These are phyloP conservation scores for Bullera alba DNA, from an alignment of 768 basidiomycete species.

Conservation along the genomic window DNA sequence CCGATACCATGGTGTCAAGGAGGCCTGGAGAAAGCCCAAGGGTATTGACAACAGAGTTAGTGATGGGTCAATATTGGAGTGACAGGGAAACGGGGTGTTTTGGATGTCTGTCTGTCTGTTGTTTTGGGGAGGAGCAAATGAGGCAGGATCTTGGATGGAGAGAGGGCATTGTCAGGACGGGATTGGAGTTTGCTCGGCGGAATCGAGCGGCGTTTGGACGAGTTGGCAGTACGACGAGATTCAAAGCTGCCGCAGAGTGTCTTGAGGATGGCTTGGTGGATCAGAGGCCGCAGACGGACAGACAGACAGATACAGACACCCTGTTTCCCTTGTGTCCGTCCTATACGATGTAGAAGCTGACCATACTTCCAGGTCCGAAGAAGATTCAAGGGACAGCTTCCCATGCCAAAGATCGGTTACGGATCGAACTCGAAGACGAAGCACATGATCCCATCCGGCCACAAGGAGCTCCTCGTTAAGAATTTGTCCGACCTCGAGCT, in stretches of 20 bases:
- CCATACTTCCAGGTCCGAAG: conserved; percentile 36
- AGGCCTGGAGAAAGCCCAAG: conserved; percentile 99
- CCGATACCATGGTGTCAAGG: conserved; percentile 93
- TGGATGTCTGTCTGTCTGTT: neutral
- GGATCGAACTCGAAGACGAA: conserved; percentile 93
- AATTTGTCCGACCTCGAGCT: conserved; percentile 91
- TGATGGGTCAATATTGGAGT: no score
- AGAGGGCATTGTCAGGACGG: neutral
- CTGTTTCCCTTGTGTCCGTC: no score
- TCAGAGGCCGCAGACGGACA: no score
- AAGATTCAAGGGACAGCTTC: conserved; percentile 71
- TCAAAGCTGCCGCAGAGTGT: neutral
- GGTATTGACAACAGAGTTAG: conserved; percentile 99
- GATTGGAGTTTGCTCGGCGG: neutral
- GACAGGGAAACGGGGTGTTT: no score
- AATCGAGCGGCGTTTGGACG: neutral
- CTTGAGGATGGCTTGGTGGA: no score
- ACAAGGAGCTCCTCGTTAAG: conserved; percentile 91
- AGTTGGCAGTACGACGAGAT: neutral
- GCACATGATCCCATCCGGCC: conserved; percentile 89
- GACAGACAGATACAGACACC: neutral
- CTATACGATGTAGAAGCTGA: neutral
- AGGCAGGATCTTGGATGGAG: neutral
- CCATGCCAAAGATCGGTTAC: conserved; percentile 93
- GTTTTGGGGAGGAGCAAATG: neutral